Conservation (phyloP, 495 filamentous ascomycete species). For the Haplographium delicatum region DNA sequence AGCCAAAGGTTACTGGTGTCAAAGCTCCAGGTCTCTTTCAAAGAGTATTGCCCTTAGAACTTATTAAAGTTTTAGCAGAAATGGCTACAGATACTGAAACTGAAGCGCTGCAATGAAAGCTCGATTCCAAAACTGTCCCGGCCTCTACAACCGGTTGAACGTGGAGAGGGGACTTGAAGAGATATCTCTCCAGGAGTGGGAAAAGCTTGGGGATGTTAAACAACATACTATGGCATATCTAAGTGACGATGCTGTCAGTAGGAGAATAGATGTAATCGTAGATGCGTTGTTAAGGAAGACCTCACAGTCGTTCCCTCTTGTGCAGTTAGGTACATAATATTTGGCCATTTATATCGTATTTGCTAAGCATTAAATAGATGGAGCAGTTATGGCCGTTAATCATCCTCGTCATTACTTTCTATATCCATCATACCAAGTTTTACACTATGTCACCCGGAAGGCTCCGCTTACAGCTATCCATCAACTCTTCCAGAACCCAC, state of each 20-base stretch:
- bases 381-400: conserved; percentile 2
- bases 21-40: conserved; percentile 2
- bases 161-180: conserved; percentile 5
- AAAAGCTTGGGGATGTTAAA: conserved; percentile 8
- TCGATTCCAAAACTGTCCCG: not conserved
- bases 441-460: not conserved
- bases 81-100: conserved; percentile 19
- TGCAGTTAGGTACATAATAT: not conserved
- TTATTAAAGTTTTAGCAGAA: conserved; percentile 11
- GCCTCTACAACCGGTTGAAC: conserved; percentile 8
- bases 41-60: conserved; percentile 10
- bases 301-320: not conserved
- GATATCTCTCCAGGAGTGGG: conserved; percentile 14
- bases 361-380: conserved; percentile 15
- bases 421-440: conserved; percentile 4
- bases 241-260: not conserved
- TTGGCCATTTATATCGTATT: conserved; percentile 16
- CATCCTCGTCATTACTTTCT: conserved; percentile 8
- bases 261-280: not conserved
- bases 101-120: not conserved
- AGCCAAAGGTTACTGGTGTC: conserved; percentile 2
- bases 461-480: not conserved
- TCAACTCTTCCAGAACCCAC: not conserved
- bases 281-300: not conserved
- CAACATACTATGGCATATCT: conserved; percentile 2